Evolutionary conservation across 139 green algal genomes (phyloP), one percentile per base, ranked within the genome.

Genomic region (Picochlorum sp.): DNA sequence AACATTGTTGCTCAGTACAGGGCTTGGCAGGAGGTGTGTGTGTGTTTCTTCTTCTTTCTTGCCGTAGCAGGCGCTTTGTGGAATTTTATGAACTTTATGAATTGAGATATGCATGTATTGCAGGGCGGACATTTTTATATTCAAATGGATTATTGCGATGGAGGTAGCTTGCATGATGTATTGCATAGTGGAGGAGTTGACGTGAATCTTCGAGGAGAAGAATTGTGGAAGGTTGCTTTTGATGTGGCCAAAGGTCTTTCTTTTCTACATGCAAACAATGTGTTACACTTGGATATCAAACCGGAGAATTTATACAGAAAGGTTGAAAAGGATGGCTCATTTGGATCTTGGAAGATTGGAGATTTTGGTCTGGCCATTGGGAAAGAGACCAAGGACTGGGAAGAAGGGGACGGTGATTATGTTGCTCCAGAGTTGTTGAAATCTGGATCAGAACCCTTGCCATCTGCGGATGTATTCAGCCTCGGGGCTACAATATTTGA

Each of bases 281-380:
- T 94, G 15, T 24, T 94, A 41, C 86, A 94, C 69, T 75, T 94
- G 47, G 86, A 94, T 71, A 76, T 94, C 47, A 94, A 94, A 68
- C 86, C 86, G 7, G 86, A 92, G 24, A 94, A 94, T 72, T 72
- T 93, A 28, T 87, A 80, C 63, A 45, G 57, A 6, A 45, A 65
- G 63, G 23, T 57, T 23, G 28, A 18, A 15, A 57, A n/a, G 13
- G 61, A 72, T 49, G 28, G 14, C 13, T 45, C 49, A 9, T 80
- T 82, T 20, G 71, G 51, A 15, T 7, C 34, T 41, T 83, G 81
- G 37, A 81, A 85, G 55, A 83, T 94, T 31, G 86, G 86, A 1
- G 85, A 92, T 69, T 88, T 88, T 73, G 81, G 81, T 11, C 71
- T 88, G 49, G 81, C 82, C 3, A 77, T 92, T 49, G 26, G 69